A percentile compares a stretch with the other conserved stretches of the same genome.
Evolutionary conservation across 257 asterid species (phyloP).

Genomic region (Agastache rugosa): DNA sequence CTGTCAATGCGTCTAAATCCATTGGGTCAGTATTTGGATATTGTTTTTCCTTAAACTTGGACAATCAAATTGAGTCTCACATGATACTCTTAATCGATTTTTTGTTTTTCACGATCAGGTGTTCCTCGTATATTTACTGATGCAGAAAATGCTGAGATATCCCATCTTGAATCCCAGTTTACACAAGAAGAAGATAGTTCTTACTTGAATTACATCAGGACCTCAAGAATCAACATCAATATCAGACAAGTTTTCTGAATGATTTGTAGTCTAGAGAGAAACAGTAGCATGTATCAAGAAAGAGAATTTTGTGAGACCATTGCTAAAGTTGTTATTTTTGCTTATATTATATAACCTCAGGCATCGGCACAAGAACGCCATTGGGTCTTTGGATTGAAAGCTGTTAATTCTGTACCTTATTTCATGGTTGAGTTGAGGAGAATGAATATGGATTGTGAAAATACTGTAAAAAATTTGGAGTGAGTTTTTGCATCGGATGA

Average conservation of each 20-base stretch:
- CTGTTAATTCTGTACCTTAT: neutral
- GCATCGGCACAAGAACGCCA: neutral
- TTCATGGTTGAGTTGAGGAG: neutral
- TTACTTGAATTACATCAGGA: slow-evolving; percentile 65
- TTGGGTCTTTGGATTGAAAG: neutral
- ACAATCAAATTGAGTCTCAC: neutral
- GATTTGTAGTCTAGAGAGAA: neutral
- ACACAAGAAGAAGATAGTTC: slow-evolving; percentile 49
- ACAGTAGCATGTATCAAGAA: neutral
- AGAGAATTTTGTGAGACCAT: slow-evolving; percentile 25
- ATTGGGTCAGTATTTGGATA: neutral
- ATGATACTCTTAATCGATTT: neutral
- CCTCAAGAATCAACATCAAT: slow-evolving; percentile 93
- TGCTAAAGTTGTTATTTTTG: neutral
- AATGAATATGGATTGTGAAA: neutral
- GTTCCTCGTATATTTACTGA: slow-evolving; percentile 91
- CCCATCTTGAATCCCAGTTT: slow-evolving; percentile 64
- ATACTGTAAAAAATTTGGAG: neutral
- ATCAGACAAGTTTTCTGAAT: slow-evolving; percentile 81
- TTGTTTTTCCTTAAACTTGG: neutral
- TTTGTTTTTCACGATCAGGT: slow-evolving; percentile 50
- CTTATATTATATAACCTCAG: neutral
- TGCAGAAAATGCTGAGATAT: slow-evolving; percentile 65
- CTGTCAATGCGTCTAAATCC: neutral
- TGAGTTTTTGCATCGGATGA: neutral